Evolutionary conservation across 2,329 filamentous ascomycete genomes (phyloP).

Genomic region (Claviceps sorghi): DNA sequence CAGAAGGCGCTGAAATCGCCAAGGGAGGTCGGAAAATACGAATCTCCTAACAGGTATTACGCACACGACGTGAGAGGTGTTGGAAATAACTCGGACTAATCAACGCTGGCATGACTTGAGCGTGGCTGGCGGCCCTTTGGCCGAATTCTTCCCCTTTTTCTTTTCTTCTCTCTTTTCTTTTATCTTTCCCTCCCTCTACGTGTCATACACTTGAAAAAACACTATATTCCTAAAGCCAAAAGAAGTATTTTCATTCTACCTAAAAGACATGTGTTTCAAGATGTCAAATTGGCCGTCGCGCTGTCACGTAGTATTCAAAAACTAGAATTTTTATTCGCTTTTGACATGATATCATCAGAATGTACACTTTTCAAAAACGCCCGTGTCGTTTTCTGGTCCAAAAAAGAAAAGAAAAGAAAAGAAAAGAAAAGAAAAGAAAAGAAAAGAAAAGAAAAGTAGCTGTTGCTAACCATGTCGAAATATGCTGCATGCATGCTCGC

Average conservation of each 20-base stretch:
- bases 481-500: neutral
- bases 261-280: neutral
- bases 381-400: neutral
- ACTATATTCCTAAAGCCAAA: neutral
- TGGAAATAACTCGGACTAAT: too few relatives aligned
- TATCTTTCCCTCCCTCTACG: neutral
- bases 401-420: neutral
- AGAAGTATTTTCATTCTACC: neutral
- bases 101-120: neutral
- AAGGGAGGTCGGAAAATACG: constrained; percentile 38
- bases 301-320: neutral
- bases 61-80: neutral
- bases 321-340: neutral
- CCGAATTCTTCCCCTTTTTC: neutral
- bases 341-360: constrained; percentile 7
- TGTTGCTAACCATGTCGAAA: neutral
- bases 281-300: neutral
- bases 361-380: neutral
- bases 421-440: too few relatives aligned
- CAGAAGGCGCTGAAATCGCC: constrained; percentile 35
- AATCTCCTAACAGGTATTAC: constrained; percentile 13
- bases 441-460: neutral
- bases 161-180: neutral
- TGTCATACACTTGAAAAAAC: neutral
- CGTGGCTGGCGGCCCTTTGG: neutral